Evolutionary conservation across 2,329 filamentous ascomycete species (phyloP), one percentile per base, ranked within the genome.

Genomic region (Sphaceloma murrayae): DNA sequence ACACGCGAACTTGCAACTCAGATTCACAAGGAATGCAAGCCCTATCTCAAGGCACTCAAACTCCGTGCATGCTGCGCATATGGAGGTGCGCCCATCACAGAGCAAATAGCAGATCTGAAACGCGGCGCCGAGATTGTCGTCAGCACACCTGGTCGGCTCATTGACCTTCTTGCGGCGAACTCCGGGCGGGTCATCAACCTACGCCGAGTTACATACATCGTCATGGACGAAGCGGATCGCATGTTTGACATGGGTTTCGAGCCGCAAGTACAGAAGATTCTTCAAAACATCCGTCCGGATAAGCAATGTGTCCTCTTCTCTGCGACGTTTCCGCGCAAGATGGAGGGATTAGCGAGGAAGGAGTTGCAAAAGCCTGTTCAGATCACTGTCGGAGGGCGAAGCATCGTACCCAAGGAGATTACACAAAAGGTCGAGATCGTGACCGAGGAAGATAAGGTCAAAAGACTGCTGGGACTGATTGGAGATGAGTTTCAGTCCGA

Each of bases 221-320:
- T 98, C 8, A 75, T 98, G 29, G 91, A 98, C 59, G 91, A 98
- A 66, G 91, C 91, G 66, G 91, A 98, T 73, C 91, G 91, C 66
- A 98, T 98, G 91, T 76, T 98, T 75, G 91, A 98, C 77, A 98
- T 98, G 91, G 91, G 91, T 91, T 98, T 98, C 58, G 89, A 94
- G 64, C 89, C 91, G 2, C 91, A 98, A 62, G 88, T 98, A 44
- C 91, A 91, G 78, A 95, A 94, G 63, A 91, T 98, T 47, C 80
- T 96, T 59, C 78, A 79, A 52, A 94, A 91, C 56, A 83, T 94
- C 60, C 81, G 91, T 36, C 88, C 91, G 1, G 85, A 95, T 60
- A 80, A 85, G 40, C 91, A 98, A 60, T 94, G 87, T 0, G 87
- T 96, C 42, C 73, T 96, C 17, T 98, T 96, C 62, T 96, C 91